Conservation (phyloP, 495 filamentous ascomycete species). For the Xylaria sp. region DNA sequence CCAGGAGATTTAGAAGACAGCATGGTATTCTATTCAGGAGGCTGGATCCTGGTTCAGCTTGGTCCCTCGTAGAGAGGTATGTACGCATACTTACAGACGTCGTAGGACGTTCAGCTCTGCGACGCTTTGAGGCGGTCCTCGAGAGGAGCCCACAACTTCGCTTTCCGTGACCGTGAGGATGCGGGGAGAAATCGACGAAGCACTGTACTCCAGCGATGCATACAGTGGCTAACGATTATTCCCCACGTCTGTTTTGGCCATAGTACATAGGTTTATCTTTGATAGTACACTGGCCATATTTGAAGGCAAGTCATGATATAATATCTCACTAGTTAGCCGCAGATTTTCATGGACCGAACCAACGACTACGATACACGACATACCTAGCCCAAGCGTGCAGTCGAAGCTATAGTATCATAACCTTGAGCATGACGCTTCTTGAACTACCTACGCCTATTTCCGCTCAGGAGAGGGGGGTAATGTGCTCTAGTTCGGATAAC, state of each 20-base stretch:
- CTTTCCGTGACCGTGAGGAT: conserved; percentile 15
- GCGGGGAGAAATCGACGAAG: not conserved
- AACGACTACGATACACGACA: not conserved
- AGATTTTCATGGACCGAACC: not conserved
- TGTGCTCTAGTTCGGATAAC: conserved; percentile 30
- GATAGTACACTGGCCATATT: not conserved
- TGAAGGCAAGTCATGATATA: not conserved
- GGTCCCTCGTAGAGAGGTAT: not conserved
- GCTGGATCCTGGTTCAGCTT: conserved; percentile 4
- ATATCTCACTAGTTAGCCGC: not conserved
- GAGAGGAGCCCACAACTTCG: not conserved
- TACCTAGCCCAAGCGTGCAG: not conserved
- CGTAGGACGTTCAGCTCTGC: not conserved
- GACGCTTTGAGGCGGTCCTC: not conserved
- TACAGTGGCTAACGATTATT: not conserved
- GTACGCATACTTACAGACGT: not conserved
- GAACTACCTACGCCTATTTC: not conserved
- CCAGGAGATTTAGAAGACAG: not conserved
- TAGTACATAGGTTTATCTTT: not conserved
- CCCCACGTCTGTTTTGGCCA: not conserved
- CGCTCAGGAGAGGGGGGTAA: not conserved
- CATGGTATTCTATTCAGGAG: not conserved
- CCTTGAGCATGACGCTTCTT: not conserved
- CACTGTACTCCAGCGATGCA: not conserved
- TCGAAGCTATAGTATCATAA: not conserved